Base-by-base conservation (phyloP, 1,284 basidiomycete genomes). In the Inonotus hispidus region DNA sequence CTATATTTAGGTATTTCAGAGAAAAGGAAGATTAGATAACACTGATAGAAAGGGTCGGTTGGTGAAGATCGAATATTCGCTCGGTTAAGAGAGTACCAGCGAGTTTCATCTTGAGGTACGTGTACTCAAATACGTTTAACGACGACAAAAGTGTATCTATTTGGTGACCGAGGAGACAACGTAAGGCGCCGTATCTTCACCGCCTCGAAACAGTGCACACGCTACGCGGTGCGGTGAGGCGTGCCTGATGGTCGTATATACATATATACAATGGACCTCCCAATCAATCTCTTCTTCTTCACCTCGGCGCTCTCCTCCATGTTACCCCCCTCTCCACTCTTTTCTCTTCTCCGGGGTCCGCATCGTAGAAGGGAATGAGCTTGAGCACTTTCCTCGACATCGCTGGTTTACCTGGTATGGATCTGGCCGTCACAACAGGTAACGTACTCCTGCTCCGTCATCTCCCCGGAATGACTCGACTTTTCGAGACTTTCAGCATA, bases 391-490 rank as follows among this genome's bases (percentile, higher is more conserved):
- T 68, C 29, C 23, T 63, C 63, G 25, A 59, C 62, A 53, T 64
- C 16, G 57, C 55, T 14, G 69, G 68, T 49, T 66, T 72, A n/a
- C 73, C 73, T 32, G 70, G 69, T 39, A 63, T 74, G 38, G 67
- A 69, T 29, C 49, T 65, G 38, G 70, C 63, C 7, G 64, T 71
- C 23, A 62, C 65, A 16, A 47, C 71, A 13, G 62, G 72, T 74
- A 64, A 53, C 27, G 43, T 54, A 19, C 25, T 16, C 21, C 25
- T 41, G 19, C 19, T 43, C 19, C 41, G 19, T 43, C 19, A 16
- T 14, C 4, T 43, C 19, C 41, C 3, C 19, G 3, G 13, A 21
- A 27, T 41, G n/a, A n/a, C n/a, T n/a, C 39, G 13, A 35, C 32
- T 35, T 55, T 14, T 52, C 14, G 55, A 74, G 72, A 73, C 32